Evolutionary conservation across 177 flowering plant genomes (phyloP), one percentile per base, ranked within the genome.

Genomic region (Vitis hybrid): DNA sequence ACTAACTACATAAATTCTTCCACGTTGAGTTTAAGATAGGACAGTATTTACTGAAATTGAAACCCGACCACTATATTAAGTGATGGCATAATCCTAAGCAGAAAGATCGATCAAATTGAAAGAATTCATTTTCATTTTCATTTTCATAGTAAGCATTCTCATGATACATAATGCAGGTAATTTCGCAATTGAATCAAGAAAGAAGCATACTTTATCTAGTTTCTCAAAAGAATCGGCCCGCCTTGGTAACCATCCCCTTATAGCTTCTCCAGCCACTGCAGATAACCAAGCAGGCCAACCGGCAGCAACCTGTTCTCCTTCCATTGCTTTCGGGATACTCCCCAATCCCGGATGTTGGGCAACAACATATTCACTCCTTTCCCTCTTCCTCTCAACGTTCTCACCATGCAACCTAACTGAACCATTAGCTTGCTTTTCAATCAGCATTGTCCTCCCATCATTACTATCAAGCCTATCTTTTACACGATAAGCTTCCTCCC

Each of bases 231-330:
- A 95, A 78, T 95, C 99, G 2, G 94, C 97, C 49, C 90, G 90
- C 17, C 99, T 86, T 5, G 98, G 98, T 17, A 89, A 71, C 99
- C 98, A 95, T 53, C 99, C 99, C 68, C 73, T 81, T 57, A 95
- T 90, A 50, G 99, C 98, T 68, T 95, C 99, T 41, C 98, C 98
- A 35, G 99, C 99, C 50, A 93, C 98, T 1, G 90, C 88, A 27
- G 96, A 91, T 48, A 95, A 85, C 99, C 99, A 95, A n/a, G 94
- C 63, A 49, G 99, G 99, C 99, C 99, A 95, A 41, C 98, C 99
- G 9, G 98, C 99, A 0, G 99, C 93, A 7, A 93, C 90, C 77
- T 91, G 94, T 73, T 93, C 98, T 55, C 95, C 97, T 74, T 91
- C 97, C 1, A 55, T 41, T 8, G 87, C 93, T 76, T 84, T 90